A percentile compares a stretch with the other conserved stretches of the same genome.
phyloP scores from a whole-genome alignment of 352 stramenopile species.

The Plasmopara halstedii region DNA sequence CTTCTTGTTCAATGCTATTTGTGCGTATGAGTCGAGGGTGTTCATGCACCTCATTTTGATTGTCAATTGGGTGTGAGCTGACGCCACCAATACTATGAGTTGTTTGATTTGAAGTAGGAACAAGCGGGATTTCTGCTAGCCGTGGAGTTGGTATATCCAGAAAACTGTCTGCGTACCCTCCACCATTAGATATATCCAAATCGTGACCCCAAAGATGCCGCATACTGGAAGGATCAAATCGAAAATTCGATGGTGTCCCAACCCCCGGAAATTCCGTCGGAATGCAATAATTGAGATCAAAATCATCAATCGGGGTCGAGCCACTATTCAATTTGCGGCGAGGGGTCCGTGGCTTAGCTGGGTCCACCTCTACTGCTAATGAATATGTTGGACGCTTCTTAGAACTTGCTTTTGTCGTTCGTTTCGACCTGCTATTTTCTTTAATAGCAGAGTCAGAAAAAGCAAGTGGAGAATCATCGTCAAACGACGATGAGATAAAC shows the following conservation, averaged over 20 bases:
- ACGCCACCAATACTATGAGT: conserved; percentile 11
- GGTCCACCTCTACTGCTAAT: conserved; percentile 43
- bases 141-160: conserved; percentile 69
- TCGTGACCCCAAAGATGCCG: conserved; percentile 57
- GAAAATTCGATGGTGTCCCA: conserved; percentile 62
- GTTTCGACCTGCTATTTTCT: conserved; percentile 36
- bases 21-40: conserved; percentile 57
- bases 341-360: conserved; percentile 57
- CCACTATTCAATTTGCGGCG: conserved; percentile 57
- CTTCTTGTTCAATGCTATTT: conserved; percentile 68
- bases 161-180: conserved; percentile 55
- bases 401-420: conserved; percentile 6
- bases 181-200: conserved; percentile 37
- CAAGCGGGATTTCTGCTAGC: conserved; percentile 31
- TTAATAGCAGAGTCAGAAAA: conserved; percentile 18
- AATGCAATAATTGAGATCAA: conserved; percentile 26
- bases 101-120: conserved; percentile 17
- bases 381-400: conserved; percentile 62
- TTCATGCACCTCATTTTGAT: conserved; percentile 21
- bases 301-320: conserved; percentile 51
- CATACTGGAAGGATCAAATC: conserved; percentile 22
- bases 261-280: conserved; percentile 39
- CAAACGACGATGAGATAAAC: conserved; percentile 28
- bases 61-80: conserved; percentile 9
- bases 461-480: conserved; percentile 11